Percentiles rank a stretch among this genome's conserved stretches.
Evolutionary conservation across 768 basidiomycete species (phyloP).

Genomic region (Lyophyllum decastes): DNA sequence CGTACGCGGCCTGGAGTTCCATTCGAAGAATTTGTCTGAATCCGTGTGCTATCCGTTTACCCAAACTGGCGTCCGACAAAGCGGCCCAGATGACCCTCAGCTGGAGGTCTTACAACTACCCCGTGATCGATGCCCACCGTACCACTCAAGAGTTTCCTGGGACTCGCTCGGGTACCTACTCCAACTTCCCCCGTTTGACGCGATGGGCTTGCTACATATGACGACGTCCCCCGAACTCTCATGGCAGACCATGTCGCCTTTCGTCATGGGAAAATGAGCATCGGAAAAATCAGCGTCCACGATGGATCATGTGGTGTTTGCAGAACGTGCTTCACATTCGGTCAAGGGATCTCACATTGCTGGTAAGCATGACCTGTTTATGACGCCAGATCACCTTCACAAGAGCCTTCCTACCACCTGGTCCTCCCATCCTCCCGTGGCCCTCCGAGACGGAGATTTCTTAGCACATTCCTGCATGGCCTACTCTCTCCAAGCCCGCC

Average conservation of each 20-base stretch:
- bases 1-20: too few species aligned
- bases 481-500: not conserved
- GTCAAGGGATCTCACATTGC: not conserved
- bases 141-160: not conserved
- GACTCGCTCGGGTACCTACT: not conserved
- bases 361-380: not conserved
- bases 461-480: not conserved
- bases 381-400: not conserved
- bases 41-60: too few species aligned
- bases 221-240: too few species aligned
- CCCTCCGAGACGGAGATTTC: not conserved
- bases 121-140: not conserved
- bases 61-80: not conserved
- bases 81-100: not conserved
- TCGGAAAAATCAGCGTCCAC: not conserved
- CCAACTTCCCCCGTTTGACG: not conserved
- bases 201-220: not conserved
- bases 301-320: not conserved
- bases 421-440: not conserved
- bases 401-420: not conserved
- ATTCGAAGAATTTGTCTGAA: too few species aligned
- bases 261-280: not conserved
- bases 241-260: not conserved
- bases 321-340: not conserved
- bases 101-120: not conserved